Percentiles rank a stretch among this genome's conserved stretches.
These are phyloP conservation scores for Camellia oleifera DNA, from an alignment of 179 eudicot genomes.

Conservation along the genomic window DNA sequence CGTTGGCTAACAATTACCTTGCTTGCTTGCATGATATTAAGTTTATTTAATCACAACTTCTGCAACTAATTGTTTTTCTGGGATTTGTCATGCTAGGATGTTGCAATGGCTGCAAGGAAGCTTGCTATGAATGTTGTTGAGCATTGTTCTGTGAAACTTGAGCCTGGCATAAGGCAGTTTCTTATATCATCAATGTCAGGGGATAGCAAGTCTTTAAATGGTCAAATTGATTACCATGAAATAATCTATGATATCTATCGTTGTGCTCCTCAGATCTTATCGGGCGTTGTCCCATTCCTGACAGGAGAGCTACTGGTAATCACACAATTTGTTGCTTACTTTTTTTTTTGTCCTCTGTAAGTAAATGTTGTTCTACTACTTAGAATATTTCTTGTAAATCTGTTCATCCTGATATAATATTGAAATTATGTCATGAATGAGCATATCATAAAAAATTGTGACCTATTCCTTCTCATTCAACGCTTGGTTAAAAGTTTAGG, in stretches of 20 bases:
- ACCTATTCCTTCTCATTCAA: not conserved
- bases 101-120: conserved; percentile 63
- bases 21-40: not conserved
- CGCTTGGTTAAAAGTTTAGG: not conserved
- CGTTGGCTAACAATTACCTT: not conserved
- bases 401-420: not conserved
- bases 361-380: not conserved
- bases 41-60: not conserved
- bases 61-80: conserved; percentile 16
- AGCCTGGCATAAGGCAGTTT: conserved; percentile 74
- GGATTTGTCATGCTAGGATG: conserved; percentile 46
- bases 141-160: conserved; percentile 77
- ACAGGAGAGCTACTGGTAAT: conserved; percentile 93
- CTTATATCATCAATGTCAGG: conserved; percentile 84
- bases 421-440: conserved; percentile 1
- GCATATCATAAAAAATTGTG: not conserved
- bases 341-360: not conserved
- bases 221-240: conserved; percentile 70
- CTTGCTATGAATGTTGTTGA: conserved; percentile 79
- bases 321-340: conserved; percentile 11
- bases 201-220: conserved; percentile 46
- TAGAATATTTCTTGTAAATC: not conserved
- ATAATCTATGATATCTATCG: conserved; percentile 72
- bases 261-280: conserved; percentile 83
- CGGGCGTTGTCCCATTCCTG: conserved; percentile 79